Evolutionary conservation across 2,329 filamentous ascomycete genomes (phyloP).

Genomic region (Aspergillus phoenicis): DNA sequence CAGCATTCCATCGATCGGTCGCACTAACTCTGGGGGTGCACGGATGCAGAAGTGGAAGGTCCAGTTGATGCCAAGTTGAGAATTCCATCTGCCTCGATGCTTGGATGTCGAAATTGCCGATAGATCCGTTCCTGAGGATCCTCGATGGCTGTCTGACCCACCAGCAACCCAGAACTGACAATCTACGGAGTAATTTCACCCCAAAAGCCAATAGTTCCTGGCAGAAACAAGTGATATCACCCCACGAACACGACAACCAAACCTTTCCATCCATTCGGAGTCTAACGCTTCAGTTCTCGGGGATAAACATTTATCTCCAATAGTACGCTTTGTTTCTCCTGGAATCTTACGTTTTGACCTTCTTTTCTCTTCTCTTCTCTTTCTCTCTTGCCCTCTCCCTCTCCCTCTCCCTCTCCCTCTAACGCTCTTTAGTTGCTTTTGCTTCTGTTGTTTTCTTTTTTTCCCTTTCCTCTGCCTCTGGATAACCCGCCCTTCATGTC

Average conservation of each 20-base stretch:
- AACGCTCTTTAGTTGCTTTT: neutral
- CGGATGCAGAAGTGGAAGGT: neutral
- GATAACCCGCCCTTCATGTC: conserved; percentile 6
- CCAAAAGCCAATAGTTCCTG: conserved; percentile 5
- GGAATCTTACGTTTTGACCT: neutral
- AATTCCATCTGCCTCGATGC: neutral
- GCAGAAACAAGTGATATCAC: neutral
- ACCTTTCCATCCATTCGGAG: neutral
- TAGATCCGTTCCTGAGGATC: neutral
- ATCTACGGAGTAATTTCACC: neutral
- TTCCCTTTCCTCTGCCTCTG: neutral
- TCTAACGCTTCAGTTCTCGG: neutral
- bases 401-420: neutral
- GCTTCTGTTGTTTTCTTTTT: neutral
- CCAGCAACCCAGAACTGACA: neutral
- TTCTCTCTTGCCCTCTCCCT: neutral
- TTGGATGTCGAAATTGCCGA: neutral
- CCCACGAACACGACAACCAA: conserved; percentile 4
- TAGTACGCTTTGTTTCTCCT: neutral
- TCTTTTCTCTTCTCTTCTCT: neutral
- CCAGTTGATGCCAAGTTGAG: neutral
- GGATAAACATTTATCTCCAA: conserved; percentile 6
- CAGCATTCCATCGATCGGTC: too few relatives aligned
- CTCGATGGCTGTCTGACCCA: conserved; percentile 3
- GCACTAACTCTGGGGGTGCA: too few relatives aligned